Percentiles rank a stretch among this genome's conserved stretches.
Evolutionary conservation across 2,329 filamentous ascomycete species (phyloP).

Genomic region (Hymenoscyphus albidus): DNA sequence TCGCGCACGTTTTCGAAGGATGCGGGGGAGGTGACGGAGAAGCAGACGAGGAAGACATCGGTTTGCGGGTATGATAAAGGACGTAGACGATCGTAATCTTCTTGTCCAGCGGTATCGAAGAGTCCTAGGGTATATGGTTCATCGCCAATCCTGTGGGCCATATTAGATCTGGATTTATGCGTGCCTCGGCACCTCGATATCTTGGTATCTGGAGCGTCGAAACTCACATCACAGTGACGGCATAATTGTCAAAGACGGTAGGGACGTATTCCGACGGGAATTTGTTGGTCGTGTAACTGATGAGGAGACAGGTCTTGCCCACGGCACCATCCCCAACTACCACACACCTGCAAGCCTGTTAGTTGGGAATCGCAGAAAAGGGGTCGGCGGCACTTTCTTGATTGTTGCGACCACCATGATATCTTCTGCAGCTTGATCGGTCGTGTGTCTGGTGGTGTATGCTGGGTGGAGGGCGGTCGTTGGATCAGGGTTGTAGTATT

Average conservation of each 20-base stretch:
- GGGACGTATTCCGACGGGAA: slow-evolving; percentile 99
- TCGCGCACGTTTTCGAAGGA: slow-evolving; percentile 99
- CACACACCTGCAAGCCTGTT: slow-evolving; percentile 70
- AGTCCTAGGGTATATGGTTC: slow-evolving; percentile 96
- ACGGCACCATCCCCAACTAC: slow-evolving; percentile 99
- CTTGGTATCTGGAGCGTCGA: slow-evolving; percentile 11
- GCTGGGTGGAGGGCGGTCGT: not conserved
- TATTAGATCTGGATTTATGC: slow-evolving; percentile 13
- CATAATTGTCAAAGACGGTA: slow-evolving; percentile 99
- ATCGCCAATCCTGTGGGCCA: slow-evolving; percentile 81
- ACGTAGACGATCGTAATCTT: slow-evolving; percentile 97
- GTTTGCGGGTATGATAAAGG: slow-evolving; percentile 97
- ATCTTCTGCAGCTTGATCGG: slow-evolving; percentile 7
- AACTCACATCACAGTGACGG: slow-evolving; percentile 97
- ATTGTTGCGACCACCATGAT: slow-evolving; percentile 51
- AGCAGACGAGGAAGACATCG: slow-evolving; percentile 98
- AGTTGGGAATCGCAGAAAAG: slow-evolving; percentile 27
- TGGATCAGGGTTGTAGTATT: slow-evolving; percentile 4
- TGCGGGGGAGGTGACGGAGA: slow-evolving; percentile 93
- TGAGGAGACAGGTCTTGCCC: slow-evolving; percentile 97
- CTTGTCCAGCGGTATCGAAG: slow-evolving; percentile 98
- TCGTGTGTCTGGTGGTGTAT: slow-evolving; percentile 4
- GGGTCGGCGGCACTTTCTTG: slow-evolving; percentile 9
- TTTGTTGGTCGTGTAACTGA: slow-evolving; percentile 99
- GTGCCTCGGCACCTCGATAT: slow-evolving; percentile 1